A percentile compares a stretch with the other conserved stretches of the same genome.
Evolutionary conservation across 75 land plant genomes (phyloP).

Genomic region (Selaginella moellendorffii): DNA sequence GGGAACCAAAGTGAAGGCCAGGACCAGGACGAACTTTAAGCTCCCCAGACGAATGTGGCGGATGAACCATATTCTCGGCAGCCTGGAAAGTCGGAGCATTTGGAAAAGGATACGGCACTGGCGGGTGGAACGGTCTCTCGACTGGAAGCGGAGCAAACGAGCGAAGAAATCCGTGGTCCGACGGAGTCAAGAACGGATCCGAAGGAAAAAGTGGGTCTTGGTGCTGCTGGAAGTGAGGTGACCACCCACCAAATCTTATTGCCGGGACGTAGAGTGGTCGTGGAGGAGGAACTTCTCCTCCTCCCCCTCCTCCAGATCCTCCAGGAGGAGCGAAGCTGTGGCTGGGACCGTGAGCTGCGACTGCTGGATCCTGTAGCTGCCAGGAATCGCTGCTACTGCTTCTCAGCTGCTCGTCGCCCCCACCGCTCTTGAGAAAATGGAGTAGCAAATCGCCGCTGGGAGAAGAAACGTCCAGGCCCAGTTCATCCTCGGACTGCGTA

Average conservation of each 20-base stretch:
- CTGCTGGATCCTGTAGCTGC: slow-evolving; percentile 62
- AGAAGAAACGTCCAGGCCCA: not conserved
- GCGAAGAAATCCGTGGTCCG: not conserved
- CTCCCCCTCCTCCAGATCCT: not conserved
- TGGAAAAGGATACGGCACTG: not conserved
- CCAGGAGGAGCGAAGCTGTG: slow-evolving; percentile 11
- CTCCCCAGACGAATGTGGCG: no score
- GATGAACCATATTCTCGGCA: not conserved
- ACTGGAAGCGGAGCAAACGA: not conserved
- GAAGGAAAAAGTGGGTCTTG: slow-evolving; percentile 14
- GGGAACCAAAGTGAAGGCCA: no score
- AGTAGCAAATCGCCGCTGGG: not conserved
- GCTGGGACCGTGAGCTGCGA: slow-evolving; percentile 49
- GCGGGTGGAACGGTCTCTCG: slow-evolving; percentile 4
- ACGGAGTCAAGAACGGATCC: not conserved
- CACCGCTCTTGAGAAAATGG: not conserved
- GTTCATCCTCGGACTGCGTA: not conserved
- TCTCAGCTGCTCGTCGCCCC: not conserved
- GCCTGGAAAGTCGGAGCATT: not conserved
- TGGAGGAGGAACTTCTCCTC: no score
- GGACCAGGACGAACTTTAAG: no score
- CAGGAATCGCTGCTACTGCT: not conserved
- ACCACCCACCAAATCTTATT: slow-evolving; percentile 9
- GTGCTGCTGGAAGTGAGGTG: slow-evolving; percentile 12
- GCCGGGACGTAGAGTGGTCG: no score